A percentile compares a stretch with the other conserved stretches of the same genome.
Evolutionary conservation across 345 rosid genomes (phyloP).

Genomic region (Crucihimalaya himalaica): DNA sequence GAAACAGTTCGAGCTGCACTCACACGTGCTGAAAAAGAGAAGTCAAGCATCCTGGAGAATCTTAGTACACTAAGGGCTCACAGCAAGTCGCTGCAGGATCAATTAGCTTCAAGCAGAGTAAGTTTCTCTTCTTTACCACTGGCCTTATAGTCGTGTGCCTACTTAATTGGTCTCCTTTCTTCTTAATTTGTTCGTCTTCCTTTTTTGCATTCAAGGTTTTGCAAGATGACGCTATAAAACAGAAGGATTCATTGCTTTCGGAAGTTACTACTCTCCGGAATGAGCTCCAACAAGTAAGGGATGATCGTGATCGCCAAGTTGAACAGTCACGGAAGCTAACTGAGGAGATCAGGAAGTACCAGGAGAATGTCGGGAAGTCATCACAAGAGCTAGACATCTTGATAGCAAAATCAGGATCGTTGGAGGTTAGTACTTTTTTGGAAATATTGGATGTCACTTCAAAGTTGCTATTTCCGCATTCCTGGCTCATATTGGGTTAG

Average conservation of each 20-base stretch:
- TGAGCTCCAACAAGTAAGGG: conserved; percentile 80
- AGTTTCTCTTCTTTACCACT: conserved; percentile 23
- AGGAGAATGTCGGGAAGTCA: conserved; percentile 72
- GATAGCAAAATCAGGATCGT: conserved; percentile 54
- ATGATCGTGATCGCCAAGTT: conserved; percentile 76
- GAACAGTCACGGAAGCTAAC: conserved; percentile 56
- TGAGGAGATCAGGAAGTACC: conserved; percentile 54
- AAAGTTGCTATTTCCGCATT: neutral
- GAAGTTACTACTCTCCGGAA: conserved; percentile 74
- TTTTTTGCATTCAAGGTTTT: conserved; percentile 48
- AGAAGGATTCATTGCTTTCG: conserved; percentile 58
- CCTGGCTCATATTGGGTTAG: neutral
- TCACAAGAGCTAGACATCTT: conserved; percentile 60
- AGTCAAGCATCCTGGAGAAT: conserved; percentile 70
- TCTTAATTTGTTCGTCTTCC: conserved; percentile 1
- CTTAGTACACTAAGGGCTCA: conserved; percentile 83
- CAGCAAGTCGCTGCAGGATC: conserved; percentile 78
- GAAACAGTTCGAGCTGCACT: conserved; percentile 57
- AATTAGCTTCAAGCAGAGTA: conserved; percentile 69
- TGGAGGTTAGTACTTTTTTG: conserved; percentile 61
- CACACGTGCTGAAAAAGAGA: conserved; percentile 74
- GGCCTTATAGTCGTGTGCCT: neutral
- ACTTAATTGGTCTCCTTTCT: neutral
- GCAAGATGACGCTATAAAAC: conserved; percentile 70
- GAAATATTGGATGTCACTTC: conserved; percentile 57